A percentile compares a stretch with the other conserved stretches of the same genome.
Conservation (phyloP, 2,329 filamentous ascomycete genomes). For the Herpotrichia juniperi region DNA sequence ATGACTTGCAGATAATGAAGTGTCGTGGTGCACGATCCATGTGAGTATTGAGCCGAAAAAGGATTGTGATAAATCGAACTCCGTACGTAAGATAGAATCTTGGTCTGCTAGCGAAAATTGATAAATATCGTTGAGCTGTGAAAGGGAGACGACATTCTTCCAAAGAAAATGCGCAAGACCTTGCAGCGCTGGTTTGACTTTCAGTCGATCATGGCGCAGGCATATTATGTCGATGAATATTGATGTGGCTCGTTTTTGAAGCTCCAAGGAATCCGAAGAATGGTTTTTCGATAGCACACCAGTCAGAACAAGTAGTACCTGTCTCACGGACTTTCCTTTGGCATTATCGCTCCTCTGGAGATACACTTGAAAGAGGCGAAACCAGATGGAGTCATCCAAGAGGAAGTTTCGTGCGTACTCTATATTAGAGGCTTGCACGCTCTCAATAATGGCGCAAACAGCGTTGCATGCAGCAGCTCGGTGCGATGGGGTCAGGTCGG, state of each 20-base stretch:
- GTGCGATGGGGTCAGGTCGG: constrained; percentile 44
- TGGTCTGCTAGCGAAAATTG: constrained; percentile 11
- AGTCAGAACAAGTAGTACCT: constrained; percentile 51
- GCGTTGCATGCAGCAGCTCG: constrained; percentile 55
- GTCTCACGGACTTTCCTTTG: constrained; percentile 55
- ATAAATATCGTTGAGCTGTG: constrained; percentile 49
- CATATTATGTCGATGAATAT: constrained; percentile 65
- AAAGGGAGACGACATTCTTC: constrained; percentile 61
- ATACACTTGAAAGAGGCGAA: constrained; percentile 47
- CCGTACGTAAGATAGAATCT: constrained; percentile 1
- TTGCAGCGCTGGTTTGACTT: constrained; percentile 73
- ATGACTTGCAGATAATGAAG: constrained; percentile 46
- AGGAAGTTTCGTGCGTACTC: constrained; percentile 36
- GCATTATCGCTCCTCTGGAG: constrained; percentile 50
- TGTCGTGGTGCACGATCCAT: constrained; percentile 49
- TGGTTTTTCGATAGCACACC: constrained; percentile 39
- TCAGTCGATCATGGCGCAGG: constrained; percentile 65
- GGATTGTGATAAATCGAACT: constrained; percentile 15
- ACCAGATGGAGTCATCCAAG: constrained; percentile 46
- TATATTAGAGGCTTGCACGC: constrained; percentile 38
- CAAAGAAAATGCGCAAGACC: constrained; percentile 69
- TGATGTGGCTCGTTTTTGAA: constrained; percentile 31
- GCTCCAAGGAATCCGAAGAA: constrained; percentile 23
- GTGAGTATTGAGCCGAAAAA: constrained; percentile 35
- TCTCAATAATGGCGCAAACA: constrained; percentile 52